phyloP scores from a whole-genome alignment of 2,329 filamentous ascomycete genomes.

The Hypocrella siamensis region DNA sequence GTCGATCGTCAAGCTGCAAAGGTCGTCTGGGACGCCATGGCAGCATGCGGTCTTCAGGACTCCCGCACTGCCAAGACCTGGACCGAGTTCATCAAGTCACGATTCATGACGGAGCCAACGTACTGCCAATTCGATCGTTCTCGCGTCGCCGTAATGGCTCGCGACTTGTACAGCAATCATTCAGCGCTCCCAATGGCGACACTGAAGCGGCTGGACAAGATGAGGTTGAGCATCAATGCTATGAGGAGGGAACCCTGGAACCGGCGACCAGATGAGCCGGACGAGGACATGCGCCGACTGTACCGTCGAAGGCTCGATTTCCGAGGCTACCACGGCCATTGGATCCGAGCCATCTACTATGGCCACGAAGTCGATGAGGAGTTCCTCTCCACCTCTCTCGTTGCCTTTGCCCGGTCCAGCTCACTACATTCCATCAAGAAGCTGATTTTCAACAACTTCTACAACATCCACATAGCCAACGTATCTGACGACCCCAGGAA shows the following conservation, averaged over 20 bases:
- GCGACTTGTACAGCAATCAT: constrained; percentile 18
- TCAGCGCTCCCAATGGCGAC: constrained; percentile 4
- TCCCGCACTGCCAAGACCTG: constrained; percentile 19
- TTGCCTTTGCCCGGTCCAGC: constrained; percentile 24
- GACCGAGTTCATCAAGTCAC: constrained; percentile 29
- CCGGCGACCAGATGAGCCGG: constrained; percentile 8
- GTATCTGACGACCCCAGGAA: constrained; percentile 5
- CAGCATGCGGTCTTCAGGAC: constrained; percentile 9
- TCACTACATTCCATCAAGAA: constrained; percentile 16
- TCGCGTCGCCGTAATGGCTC: constrained; percentile 21
- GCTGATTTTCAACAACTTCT: constrained; percentile 16
- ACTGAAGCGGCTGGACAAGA: constrained; percentile 13
- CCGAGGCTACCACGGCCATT: constrained; percentile 14
- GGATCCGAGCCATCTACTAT: constrained; percentile 8
- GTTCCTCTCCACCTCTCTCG: constrained; percentile 23
- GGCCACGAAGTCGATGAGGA: constrained; percentile 20
- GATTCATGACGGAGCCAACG: constrained; percentile 27
- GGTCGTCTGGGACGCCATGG: constrained; percentile 19
- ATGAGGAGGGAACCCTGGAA: constrained; percentile 14
- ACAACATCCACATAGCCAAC: constrained; percentile 12
- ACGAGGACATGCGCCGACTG: constrained; percentile 12
- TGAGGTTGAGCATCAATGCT: constrained; percentile 14
- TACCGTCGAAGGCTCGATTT: constrained; percentile 11
- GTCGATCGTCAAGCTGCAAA: constrained; percentile 19
- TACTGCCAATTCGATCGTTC: constrained; percentile 30